Base-by-base conservation (phyloP, 192 early-diverging fungal species). In the Bifiguratus adelaidae region DNA sequence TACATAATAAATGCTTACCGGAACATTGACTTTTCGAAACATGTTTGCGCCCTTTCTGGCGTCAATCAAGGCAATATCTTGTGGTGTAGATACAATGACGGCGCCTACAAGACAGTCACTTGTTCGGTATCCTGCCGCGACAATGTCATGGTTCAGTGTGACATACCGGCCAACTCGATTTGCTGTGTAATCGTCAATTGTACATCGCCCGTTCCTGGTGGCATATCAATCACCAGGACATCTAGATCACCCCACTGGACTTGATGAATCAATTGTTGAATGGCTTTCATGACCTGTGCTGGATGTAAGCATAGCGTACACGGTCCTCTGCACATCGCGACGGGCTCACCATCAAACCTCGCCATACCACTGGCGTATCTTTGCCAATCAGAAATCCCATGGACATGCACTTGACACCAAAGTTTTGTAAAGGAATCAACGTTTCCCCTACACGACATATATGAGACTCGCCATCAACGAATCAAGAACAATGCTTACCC, bases 131-230 rank as follows among this genome's bases (percentile, higher is more conserved):
- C 32, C 32, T 34, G 11, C 1, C 32, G 11, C 32, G 11, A 11
- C 32, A 34, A 15, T 21, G 7, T 6, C 37, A 40, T 41, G 7
- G 5, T 7, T 13, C 16, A 40, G 22, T 15, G 13, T 1, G 4
- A 13, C 37, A 5, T 58, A 76, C 81, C 85, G 52, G 65, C 55
- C 33, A 91, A 28, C 30, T 60, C 60, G 4, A 91, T 59, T 47
- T 85, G 82, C 58, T 94, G 91, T 24, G 76, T 73, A 30, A 94
- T 81, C 4, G 88, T 82, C 40, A 94, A 53, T 59, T 91, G 88
- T 2, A 77, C 78, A 53, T 94, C 91, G n/a, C 89, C 89, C 2
- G 91, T 94, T 4, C 91, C 91, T 16, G 91, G 91, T 16, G 91
- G 91, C 78, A 89, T 82, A 49, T 94, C 91, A 44, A 94, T 80